Base-by-base conservation (phyloP, 768 basidiomycete species). In the Hirschioporus abietinus region DNA sequence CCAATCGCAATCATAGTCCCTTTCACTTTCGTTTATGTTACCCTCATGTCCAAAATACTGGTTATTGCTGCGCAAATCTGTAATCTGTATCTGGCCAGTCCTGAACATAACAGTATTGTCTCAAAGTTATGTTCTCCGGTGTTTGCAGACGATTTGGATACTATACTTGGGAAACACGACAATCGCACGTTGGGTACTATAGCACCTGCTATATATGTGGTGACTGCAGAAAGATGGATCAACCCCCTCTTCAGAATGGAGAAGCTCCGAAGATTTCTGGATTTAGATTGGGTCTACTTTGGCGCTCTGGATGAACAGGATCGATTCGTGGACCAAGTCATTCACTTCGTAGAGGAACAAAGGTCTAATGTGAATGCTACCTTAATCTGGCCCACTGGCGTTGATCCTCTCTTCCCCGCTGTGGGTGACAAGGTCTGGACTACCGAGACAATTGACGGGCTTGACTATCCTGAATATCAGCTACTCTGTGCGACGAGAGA, bases 211-310 rank as follows among this genome's bases (percentile, higher is more conserved):
- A 79, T 85, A 64, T 87, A 84, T 68, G 84, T 91, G 0, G 71
- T 92, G 58, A 88, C 88, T 26, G 85, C 91, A 30, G 82, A 84
- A 9, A 76, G 72, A 27, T 83, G 90, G 34, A 70, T 70, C n/a
- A 88, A 89, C 68, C 79, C 91, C 26, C 83, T 84, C 17, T 68
- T 72, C 23, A 78, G 85, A 60, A 90, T 91, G 88, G 85, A 88
- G 64, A 69, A 67, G 20, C 71, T 92, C 25, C 80, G 84, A 25
- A 72, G 71, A 12, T 71, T 72, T 8, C 81, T 89, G 23, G 77
- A 73, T 23, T 72, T 89, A 12, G 71, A 76, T 10, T 90, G 87
- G 86, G 80, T 79, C 3, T 83, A 87, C 70, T 68, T 84, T 24
- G 79, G 85, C 60, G 89, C 87, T 8, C 71, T 79, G 1, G 76